phyloP scores from a whole-genome alignment of 163 green algal species.

The Picocystis sp. region DNA sequence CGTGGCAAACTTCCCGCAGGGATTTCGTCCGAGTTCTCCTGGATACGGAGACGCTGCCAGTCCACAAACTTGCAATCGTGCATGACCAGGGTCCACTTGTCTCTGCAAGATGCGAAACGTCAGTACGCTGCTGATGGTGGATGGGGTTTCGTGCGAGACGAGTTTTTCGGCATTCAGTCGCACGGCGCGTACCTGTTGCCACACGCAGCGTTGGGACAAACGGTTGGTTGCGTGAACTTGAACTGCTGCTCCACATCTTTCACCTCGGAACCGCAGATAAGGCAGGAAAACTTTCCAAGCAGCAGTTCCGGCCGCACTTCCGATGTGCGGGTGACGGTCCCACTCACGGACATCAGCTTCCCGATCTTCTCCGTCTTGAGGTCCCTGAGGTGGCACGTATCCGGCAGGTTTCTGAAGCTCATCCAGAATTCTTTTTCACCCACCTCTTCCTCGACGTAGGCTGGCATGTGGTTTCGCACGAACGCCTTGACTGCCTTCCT shows the following conservation, averaged over 20 bases:
- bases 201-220: slow-evolving; percentile 71
- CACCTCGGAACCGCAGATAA: slow-evolving; percentile 46
- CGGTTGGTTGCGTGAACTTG: slow-evolving; percentile 76
- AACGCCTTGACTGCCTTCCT: slow-evolving; percentile 53
- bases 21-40: slow-evolving; percentile 84
- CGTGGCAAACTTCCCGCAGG: slow-evolving; percentile 80
- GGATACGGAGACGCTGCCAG: slow-evolving; percentile 91
- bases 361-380: slow-evolving; percentile 64
- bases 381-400: slow-evolving; percentile 44
- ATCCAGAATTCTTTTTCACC: slow-evolving; percentile 70
- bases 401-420: slow-evolving; percentile 52
- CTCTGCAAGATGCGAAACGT: neutral
- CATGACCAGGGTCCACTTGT: slow-evolving; percentile 51
- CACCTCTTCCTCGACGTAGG: slow-evolving; percentile 29
- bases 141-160: no score
- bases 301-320: slow-evolving; percentile 90
- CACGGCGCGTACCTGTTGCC: slow-evolving; percentile 49
- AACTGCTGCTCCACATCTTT: slow-evolving; percentile 88
- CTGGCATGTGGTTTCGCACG: slow-evolving; percentile 33
- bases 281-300: slow-evolving; percentile 74
- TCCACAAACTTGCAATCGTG: slow-evolving; percentile 93
- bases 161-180: no score
- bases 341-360: slow-evolving; percentile 60
- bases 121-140: no score
- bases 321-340: slow-evolving; percentile 81